Base-by-base conservation (phyloP, 2,329 filamentous ascomycete genomes). In the Aspergillus hiratsukae region DNA sequence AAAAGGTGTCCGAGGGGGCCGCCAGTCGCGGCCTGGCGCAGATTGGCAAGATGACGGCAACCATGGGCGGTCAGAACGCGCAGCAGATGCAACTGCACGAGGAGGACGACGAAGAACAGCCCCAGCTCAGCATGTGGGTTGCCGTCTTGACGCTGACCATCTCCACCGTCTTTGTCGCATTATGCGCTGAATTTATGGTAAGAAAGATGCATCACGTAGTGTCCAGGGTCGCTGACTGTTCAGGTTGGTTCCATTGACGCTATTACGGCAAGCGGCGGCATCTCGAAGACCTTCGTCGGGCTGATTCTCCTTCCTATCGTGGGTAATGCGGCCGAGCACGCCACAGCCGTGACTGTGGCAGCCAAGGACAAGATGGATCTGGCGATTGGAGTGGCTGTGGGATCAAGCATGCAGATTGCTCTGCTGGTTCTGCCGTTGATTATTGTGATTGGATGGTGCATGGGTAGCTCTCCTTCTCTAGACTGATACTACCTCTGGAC, bases 91-190 rank as follows among this genome's bases (percentile, higher is more conserved):
- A 57, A 67, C 66, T 60, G 3, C 77, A 83, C 0, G 82, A 84
- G 0, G 86, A 89, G 0, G 89, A 91, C 0, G 87, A 91, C 19
- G 80, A 80, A 7, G 90, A 95, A 63, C 82, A 86, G 52, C 91
- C 92, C 0, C 84, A 90, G 61, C 80, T 97, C 25, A 83, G 87
- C 53, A 80, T 93, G 53, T 71, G 78, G 43, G 89, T 91, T 14
- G 91, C 92, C 1, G 64, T 96, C 3, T 77, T 83, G 46, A 89
- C 89, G 0, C 83, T 97, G 3, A 79, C 80, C 6, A 76, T 83
- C n/a, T 86, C 88, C 0, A 96, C 90, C 3, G 87, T 87, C 45
- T 78, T 93, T 52, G 91, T 96, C 49, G 91, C 89, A 1, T 80
- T 94, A 43, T 94, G 90, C 64, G 85, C 84, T 9, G 84, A 87